A percentile compares a stretch with the other conserved stretches of the same genome.
Conservation (phyloP, 768 basidiomycete species). For the Lactarius evosmus region DNA sequence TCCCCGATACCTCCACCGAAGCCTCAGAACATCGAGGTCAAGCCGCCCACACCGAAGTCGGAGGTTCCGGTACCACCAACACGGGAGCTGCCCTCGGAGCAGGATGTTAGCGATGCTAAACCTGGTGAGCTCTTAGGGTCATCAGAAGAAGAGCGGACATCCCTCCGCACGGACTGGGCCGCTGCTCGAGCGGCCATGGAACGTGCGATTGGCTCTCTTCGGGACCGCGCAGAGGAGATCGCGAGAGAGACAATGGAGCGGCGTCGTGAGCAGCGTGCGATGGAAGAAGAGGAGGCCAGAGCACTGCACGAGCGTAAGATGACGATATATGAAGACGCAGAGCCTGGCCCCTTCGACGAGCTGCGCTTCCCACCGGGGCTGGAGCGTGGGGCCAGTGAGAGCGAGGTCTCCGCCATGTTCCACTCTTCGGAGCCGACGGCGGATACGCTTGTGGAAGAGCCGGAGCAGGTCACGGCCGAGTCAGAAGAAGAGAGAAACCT, state of each 20-base stretch:
- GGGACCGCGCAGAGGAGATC: slow-evolving; percentile 18
- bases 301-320: slow-evolving; percentile 18
- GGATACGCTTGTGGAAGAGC: slow-evolving; percentile 20
- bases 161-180: slow-evolving; percentile 17
- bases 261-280: slow-evolving; percentile 13
- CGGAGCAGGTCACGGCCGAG: slow-evolving; percentile 1
- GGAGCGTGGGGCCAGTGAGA: background rate
- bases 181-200: slow-evolving; percentile 22
- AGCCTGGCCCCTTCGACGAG: slow-evolving; percentile 16
- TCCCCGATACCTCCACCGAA: background rate
- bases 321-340: slow-evolving; percentile 20
- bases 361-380: slow-evolving; percentile 24
- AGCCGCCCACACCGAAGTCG: background rate
- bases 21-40: background rate
- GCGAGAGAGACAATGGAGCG: slow-evolving; percentile 20
- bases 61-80: background rate
- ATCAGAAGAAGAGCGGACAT: slow-evolving; percentile 1
- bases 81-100: slow-evolving; percentile 9
- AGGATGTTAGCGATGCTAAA: slow-evolving; percentile 22
- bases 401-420: background rate
- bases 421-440: slow-evolving; percentile 19
- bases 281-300: slow-evolving; percentile 14
- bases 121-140: slow-evolving; percentile 20
- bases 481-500: background rate
- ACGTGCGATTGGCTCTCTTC: slow-evolving; percentile 18